Evolutionary conservation across 495 filamentous ascomycete species (phyloP).

Genomic region (Penicillium fimorum): DNA sequence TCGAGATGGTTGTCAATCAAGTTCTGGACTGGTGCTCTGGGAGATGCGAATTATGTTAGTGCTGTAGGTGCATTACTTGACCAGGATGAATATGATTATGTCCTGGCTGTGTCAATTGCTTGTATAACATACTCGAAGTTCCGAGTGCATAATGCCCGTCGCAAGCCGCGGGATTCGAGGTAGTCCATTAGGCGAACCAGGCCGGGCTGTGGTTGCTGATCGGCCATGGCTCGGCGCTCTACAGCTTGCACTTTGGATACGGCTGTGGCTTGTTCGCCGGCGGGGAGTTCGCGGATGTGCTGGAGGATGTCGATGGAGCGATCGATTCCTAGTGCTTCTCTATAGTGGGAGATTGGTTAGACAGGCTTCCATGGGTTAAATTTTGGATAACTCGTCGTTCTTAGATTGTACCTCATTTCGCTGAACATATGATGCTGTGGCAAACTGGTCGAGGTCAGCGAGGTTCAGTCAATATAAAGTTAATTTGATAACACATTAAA

Average conservation of each 20-base stretch:
- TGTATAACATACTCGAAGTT: constrained; percentile 72
- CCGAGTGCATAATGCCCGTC: constrained; percentile 85
- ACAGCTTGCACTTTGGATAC: constrained; percentile 72
- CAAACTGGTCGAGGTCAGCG: constrained; percentile 49
- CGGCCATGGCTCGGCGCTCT: constrained; percentile 73
- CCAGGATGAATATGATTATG: not conserved
- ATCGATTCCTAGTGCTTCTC: constrained; percentile 62
- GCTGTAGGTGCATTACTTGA: not conserved
- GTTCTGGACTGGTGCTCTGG: constrained; percentile 61
- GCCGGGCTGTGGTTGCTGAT: constrained; percentile 78
- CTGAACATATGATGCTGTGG: constrained; percentile 95
- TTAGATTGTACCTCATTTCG: constrained; percentile 66
- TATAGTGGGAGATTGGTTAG: constrained; percentile 23
- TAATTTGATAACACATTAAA: not conserved
- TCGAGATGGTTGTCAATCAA: constrained; percentile 73
- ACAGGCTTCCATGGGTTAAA: not conserved
- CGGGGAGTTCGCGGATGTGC: constrained; percentile 74
- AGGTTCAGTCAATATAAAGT: not conserved
- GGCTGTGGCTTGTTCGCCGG: constrained; percentile 57
- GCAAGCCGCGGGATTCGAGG: constrained; percentile 61
- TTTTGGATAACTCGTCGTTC: not conserved
- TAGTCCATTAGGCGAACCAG: constrained; percentile 74
- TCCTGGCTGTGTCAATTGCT: not conserved
- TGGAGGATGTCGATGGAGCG: constrained; percentile 78
- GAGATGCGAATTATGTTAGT: constrained; percentile 1